phyloP scores from a whole-genome alignment of 805 yeast genomes.

The Saccharomycopsis sp. region DNA sequence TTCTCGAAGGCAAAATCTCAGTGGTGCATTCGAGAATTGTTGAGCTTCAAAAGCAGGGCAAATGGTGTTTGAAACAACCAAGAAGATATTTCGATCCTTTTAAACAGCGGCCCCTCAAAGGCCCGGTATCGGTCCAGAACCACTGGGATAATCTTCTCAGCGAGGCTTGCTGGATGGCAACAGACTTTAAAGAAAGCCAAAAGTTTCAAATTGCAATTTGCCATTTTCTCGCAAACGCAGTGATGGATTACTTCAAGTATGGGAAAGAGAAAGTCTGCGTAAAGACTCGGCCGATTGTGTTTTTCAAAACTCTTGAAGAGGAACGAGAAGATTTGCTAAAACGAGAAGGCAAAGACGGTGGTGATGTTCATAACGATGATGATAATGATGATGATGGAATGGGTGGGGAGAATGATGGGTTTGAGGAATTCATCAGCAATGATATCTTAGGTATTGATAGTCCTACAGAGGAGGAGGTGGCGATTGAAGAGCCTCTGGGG shows the following conservation, averaged over 20 bases:
- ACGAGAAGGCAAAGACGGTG: constrained; percentile 12
- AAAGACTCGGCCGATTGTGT: constrained; percentile 37
- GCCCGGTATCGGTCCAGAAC: constrained; percentile 22
- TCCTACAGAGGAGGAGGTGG: constrained; percentile 1
- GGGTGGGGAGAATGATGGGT: background rate
- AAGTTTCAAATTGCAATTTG: constrained; percentile 67
- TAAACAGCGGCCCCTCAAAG: constrained; percentile 4
- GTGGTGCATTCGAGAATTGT: constrained; percentile 87
- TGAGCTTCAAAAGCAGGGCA: constrained; percentile 75
- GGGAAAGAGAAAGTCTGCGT: constrained; percentile 62
- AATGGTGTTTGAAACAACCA: constrained; percentile 91
- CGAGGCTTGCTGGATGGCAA: constrained; percentile 80
- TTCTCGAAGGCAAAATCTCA: constrained; percentile 84
- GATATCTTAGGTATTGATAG: constrained; percentile 13
- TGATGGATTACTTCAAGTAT: constrained; percentile 66
- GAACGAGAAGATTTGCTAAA: constrained; percentile 1
- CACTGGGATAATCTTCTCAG: constrained; percentile 69
- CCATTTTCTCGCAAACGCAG: constrained; percentile 58
- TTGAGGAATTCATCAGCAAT: constrained; percentile 17
- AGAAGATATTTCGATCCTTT: constrained; percentile 62
- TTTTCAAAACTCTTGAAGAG: constrained; percentile 13
- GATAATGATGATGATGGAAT: constrained; percentile 14
- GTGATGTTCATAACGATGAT: constrained; percentile 11
- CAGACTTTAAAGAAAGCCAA: constrained; percentile 62
- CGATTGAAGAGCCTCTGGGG: background rate